These are phyloP conservation scores for Cytospora schulzeri DNA, from an alignment of 2,329 filamentous ascomycete genomes.

Conservation along the genomic window DNA sequence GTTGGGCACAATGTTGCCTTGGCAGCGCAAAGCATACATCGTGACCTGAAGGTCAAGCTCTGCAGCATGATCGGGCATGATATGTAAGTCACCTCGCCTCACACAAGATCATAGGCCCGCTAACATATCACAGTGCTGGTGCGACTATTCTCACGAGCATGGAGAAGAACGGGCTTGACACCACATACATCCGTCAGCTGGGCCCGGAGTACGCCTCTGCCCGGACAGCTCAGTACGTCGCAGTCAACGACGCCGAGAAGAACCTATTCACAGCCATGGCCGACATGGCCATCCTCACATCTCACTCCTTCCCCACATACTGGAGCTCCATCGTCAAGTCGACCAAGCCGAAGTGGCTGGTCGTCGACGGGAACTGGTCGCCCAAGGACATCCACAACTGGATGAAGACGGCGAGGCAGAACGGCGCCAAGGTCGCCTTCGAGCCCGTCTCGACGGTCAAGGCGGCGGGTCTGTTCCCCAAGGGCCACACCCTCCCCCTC, in stretches of 20 bases:
- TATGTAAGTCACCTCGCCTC: constrained; percentile 50
- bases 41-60: constrained; percentile 64
- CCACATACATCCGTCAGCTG: constrained; percentile 62
- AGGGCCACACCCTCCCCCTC: constrained; percentile 45
- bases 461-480: constrained; percentile 67
- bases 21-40: constrained; percentile 71
- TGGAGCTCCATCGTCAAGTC: constrained; percentile 63
- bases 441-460: constrained; percentile 90
- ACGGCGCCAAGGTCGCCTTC: constrained; percentile 67
- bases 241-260: constrained; percentile 81
- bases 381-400: constrained; percentile 66
- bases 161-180: constrained; percentile 63
- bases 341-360: constrained; percentile 71
- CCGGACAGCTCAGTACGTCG: constrained; percentile 87
- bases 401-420: constrained; percentile 61
- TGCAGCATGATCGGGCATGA: constrained; percentile 85
- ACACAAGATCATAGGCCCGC: neutral
- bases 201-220: constrained; percentile 50
- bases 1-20: constrained; percentile 91
- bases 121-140: constrained; percentile 61
- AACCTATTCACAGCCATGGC: constrained; percentile 92
- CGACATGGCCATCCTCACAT: constrained; percentile 85
- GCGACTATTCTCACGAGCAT: constrained; percentile 71
- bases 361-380: constrained; percentile 88
- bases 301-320: constrained; percentile 52